These are phyloP conservation scores for Moringa oleifera DNA, from an alignment of 345 rosid genomes.

Conservation along the genomic window DNA sequence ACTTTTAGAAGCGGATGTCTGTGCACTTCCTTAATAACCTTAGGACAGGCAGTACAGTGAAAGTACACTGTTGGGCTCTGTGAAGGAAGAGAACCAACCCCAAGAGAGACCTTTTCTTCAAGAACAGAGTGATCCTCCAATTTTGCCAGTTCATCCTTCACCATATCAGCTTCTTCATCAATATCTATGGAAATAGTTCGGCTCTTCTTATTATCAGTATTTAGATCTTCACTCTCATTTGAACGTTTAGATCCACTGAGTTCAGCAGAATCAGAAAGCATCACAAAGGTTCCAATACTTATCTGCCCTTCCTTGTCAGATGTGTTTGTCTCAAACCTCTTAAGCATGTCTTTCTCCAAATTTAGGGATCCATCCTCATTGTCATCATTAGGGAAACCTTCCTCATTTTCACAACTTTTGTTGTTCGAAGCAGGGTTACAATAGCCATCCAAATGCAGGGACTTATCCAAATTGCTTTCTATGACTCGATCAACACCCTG, in stretches of 20 bases:
- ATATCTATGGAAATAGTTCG: slow-evolving; percentile 29
- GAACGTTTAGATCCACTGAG: slow-evolving; percentile 33
- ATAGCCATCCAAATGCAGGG: slow-evolving; percentile 20
- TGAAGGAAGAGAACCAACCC: slow-evolving; percentile 23
- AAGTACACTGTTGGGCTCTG: slow-evolving; percentile 33
- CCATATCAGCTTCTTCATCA: slow-evolving; percentile 38
- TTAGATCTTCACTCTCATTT: slow-evolving; percentile 34
- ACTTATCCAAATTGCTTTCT: slow-evolving; percentile 29
- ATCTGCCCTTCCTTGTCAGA: slow-evolving; percentile 20
- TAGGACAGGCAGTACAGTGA: slow-evolving; percentile 76
- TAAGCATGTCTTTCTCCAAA: slow-evolving; percentile 25
- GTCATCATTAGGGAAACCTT: slow-evolving; percentile 13
- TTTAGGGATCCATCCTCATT: slow-evolving; percentile 16
- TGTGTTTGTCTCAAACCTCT: slow-evolving; percentile 17
- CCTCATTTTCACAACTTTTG: slow-evolving; percentile 24
- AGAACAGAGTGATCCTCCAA: slow-evolving; percentile 24
- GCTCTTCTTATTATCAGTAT: slow-evolving; percentile 36
- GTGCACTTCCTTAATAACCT: slow-evolving; percentile 56
- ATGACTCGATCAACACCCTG: slow-evolving; percentile 24
- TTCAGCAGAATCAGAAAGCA: slow-evolving; percentile 24
- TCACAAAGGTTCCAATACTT: slow-evolving; percentile 29
- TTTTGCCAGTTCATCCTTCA: slow-evolving; percentile 26
- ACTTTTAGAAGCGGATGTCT: slow-evolving; percentile 82
- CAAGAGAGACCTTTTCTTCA: slow-evolving; percentile 19
- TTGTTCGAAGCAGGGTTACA: slow-evolving; percentile 11